A percentile compares a stretch with the other conserved stretches of the same genome.
phyloP scores from a whole-genome alignment of 495 filamentous ascomycete species.

The Aspergillus egyptiacus region DNA sequence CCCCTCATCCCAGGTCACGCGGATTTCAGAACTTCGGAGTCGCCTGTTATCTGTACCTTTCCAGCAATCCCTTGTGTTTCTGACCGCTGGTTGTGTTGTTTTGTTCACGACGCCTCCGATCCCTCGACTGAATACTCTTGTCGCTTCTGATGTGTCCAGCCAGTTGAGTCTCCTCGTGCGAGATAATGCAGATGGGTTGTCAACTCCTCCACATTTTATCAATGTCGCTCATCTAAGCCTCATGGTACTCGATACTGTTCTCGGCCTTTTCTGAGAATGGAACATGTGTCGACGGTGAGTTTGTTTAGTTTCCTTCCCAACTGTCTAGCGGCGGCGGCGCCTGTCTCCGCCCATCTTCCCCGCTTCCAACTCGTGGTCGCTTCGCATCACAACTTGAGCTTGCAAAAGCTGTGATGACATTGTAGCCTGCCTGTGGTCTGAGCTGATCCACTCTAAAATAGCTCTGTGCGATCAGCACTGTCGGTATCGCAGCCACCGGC shows the following conservation, averaged over 20 bases:
- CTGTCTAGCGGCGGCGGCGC: background rate
- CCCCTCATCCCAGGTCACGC: conserved; percentile 12
- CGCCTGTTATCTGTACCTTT: background rate
- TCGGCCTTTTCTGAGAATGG: conserved; percentile 37
- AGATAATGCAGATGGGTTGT: conserved; percentile 38
- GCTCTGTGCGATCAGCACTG: conserved; percentile 67
- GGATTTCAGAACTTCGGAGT: background rate
- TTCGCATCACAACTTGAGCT: background rate
- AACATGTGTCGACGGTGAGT: conserved; percentile 46
- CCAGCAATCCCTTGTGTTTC: background rate
- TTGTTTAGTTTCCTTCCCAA: conserved; percentile 1
- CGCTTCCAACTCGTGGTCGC: background rate
- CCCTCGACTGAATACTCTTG: background rate
- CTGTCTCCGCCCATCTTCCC: background rate
- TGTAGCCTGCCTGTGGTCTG: background rate
- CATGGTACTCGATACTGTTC: conserved; percentile 32
- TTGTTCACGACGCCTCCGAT: background rate
- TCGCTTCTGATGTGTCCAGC: conserved; percentile 18
- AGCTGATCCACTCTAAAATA: conserved; percentile 23
- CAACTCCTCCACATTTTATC: conserved; percentile 25
- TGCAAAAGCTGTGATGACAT: background rate
- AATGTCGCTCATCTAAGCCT: conserved; percentile 37
- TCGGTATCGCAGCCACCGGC: conserved; percentile 61
- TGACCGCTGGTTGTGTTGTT: conserved; percentile 2
- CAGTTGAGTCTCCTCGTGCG: conserved; percentile 19